Conservation (phyloP, 768 basidiomycete genomes). For the Russula abietina region DNA sequence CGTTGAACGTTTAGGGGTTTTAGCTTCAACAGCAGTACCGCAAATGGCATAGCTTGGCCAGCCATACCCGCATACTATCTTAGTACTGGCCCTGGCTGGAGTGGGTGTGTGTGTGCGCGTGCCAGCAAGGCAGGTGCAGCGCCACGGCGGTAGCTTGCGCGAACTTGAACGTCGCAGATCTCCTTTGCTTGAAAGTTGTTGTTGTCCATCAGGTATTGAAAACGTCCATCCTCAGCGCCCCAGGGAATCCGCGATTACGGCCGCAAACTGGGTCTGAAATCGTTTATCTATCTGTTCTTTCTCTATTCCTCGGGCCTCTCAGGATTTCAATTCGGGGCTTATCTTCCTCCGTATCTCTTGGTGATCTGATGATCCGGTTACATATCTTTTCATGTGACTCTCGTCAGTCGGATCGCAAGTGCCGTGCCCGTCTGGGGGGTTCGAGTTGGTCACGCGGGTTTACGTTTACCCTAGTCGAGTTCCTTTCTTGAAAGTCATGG, state of each 20-base stretch:
- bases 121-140: too few species aligned
- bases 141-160: not conserved
- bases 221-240: not conserved
- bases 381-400: conserved; percentile 4
- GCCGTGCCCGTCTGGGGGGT: too few species aligned
- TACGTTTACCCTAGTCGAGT: too few species aligned
- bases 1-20: not conserved
- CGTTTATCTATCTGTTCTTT: not conserved
- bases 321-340: too few species aligned
- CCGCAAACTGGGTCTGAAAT: not conserved
- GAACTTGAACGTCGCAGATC: not conserved
- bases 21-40: not conserved
- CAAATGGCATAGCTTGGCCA: not conserved
- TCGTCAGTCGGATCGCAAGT: not conserved
- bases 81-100: too few species aligned
- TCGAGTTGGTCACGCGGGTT: too few species aligned
- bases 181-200: not conserved
- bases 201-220: not conserved
- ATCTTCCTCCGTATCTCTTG: not conserved
- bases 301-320: too few species aligned
- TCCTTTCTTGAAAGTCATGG: too few species aligned
- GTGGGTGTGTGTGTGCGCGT: too few species aligned
- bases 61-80: too few species aligned
- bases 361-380: not conserved
- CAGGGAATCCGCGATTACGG: not conserved